Evolutionary conservation across 306 rosid species (phyloP).

Genomic region (Citrullus colocynthis): DNA sequence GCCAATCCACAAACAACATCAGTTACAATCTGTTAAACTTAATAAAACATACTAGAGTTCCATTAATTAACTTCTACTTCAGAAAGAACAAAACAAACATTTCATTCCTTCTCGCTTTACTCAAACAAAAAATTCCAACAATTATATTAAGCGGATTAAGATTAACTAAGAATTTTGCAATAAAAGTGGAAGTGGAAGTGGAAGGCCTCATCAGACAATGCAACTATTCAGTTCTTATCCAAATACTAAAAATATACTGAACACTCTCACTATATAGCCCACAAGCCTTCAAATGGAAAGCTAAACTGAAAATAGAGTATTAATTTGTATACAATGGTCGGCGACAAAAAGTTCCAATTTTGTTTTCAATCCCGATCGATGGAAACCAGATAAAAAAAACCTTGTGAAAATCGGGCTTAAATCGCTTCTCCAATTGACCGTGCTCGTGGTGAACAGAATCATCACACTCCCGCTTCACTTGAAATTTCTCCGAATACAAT

Average conservation of each 20-base stretch:
- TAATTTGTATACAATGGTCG: background rate
- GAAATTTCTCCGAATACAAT: conserved; percentile 20
- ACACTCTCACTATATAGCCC: background rate
- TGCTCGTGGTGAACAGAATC: conserved; percentile 43
- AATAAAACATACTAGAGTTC: background rate
- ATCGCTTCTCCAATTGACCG: conserved; percentile 43
- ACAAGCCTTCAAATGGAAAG: background rate
- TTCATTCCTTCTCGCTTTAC: background rate
- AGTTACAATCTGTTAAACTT: background rate
- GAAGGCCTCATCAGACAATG: background rate
- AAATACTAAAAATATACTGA: background rate
- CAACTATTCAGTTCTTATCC: background rate
- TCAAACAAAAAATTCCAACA: too few relatives aligned
- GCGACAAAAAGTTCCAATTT: background rate
- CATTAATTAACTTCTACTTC: background rate
- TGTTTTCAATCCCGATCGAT: background rate
- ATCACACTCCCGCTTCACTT: conserved; percentile 61
- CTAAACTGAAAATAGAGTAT: background rate
- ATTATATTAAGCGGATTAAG: background rate
- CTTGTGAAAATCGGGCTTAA: conserved; percentile 35
- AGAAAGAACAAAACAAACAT: background rate
- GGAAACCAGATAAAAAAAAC: conserved; percentile 17
- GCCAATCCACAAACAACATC: background rate
- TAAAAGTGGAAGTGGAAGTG: background rate
- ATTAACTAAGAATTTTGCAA: background rate